phyloP scores from a whole-genome alignment of 2,329 filamentous ascomycete genomes.

The Talaromyces rugulosus region DNA sequence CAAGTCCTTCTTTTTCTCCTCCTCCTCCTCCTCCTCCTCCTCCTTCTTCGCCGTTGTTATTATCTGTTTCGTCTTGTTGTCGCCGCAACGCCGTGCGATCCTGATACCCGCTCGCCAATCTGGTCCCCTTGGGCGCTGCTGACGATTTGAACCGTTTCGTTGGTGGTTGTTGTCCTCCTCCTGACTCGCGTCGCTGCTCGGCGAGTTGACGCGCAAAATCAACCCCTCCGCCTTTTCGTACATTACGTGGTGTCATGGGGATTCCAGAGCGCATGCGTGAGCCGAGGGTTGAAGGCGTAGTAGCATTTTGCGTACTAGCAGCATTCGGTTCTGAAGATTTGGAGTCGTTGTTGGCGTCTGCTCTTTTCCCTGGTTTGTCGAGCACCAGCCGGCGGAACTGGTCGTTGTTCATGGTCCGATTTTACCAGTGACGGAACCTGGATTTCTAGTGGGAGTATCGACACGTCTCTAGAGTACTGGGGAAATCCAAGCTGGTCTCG shows the following conservation, averaged over 20 bases:
- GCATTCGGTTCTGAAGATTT: neutral
- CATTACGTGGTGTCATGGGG: slow-evolving; percentile 87
- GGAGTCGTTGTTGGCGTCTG: neutral
- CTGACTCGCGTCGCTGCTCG: slow-evolving; percentile 58
- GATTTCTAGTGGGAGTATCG: neutral
- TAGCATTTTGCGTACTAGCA: slow-evolving; percentile 2
- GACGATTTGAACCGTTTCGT: slow-evolving; percentile 71
- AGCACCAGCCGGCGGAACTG: slow-evolving; percentile 82
- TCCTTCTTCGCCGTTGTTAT: slow-evolving; percentile 30
- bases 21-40: slow-evolving; percentile 41
- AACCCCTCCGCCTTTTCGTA: slow-evolving; percentile 45
- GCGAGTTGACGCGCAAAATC: slow-evolving; percentile 84
- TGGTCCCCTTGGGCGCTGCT: slow-evolving; percentile 76
- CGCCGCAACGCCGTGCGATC: slow-evolving; percentile 68
- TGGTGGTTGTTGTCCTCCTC: slow-evolving; percentile 43
- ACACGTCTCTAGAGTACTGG: neutral
- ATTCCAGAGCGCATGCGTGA: slow-evolving; percentile 76
- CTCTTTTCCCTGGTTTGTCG: slow-evolving; percentile 38
- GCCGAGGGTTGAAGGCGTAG: slow-evolving; percentile 46
- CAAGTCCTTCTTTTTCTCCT: slow-evolving; percentile 50
- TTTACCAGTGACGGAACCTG: neutral
- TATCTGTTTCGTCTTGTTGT: slow-evolving; percentile 27
- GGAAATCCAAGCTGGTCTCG: neutral
- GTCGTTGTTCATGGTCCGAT: slow-evolving; percentile 76
- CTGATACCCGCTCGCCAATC: slow-evolving; percentile 73